These are phyloP conservation scores for Colletotrichum orchidophilum DNA, from an alignment of 2,329 filamentous ascomycete species.

Conservation along the genomic window DNA sequence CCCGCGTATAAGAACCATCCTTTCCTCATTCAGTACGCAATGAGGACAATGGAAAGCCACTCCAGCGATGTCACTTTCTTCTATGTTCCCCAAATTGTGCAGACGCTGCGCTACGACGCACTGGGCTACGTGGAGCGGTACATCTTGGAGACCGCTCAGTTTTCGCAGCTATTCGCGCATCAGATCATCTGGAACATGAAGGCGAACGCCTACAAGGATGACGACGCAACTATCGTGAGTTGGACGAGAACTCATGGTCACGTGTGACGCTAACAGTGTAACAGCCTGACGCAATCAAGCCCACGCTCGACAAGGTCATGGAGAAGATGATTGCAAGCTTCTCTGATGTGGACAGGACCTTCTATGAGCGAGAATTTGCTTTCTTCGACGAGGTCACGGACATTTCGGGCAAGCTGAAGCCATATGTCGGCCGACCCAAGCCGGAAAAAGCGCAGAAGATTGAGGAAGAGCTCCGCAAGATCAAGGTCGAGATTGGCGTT, in stretches of 20 bases:
- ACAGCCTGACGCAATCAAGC: slow-evolving; percentile 90
- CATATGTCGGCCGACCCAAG: slow-evolving; percentile 90
- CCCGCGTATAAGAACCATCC: slow-evolving; percentile 92
- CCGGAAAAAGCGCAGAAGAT: slow-evolving; percentile 99
- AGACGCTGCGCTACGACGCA: slow-evolving; percentile 90
- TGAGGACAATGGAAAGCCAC: slow-evolving; percentile 93
- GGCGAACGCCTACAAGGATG: slow-evolving; percentile 97
- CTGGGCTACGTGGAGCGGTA: slow-evolving; percentile 96
- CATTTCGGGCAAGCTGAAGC: slow-evolving; percentile 95
- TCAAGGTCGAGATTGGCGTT: slow-evolving; percentile 95
- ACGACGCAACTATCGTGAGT: slow-evolving; percentile 83
- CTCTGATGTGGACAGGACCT: slow-evolving; percentile 78
- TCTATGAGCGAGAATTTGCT: slow-evolving; percentile 94
- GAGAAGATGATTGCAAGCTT: slow-evolving; percentile 85
- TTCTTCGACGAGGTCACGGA: slow-evolving; percentile 98
- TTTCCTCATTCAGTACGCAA: slow-evolving; percentile 94
- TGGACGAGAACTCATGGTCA: slow-evolving; percentile 31
- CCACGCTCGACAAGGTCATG: slow-evolving; percentile 91
- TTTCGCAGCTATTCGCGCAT: slow-evolving; percentile 98
- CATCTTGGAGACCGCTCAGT: slow-evolving; percentile 95
- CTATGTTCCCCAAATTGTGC: slow-evolving; percentile 98
- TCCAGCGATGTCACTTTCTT: slow-evolving; percentile 98
- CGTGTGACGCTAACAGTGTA: slow-evolving; percentile 35
- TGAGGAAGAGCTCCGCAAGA: slow-evolving; percentile 96
- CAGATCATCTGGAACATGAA: slow-evolving; percentile 99